These are phyloP conservation scores for Daldinia eschscholtzii DNA, from an alignment of 2,329 filamentous ascomycete species.

Conservation along the genomic window DNA sequence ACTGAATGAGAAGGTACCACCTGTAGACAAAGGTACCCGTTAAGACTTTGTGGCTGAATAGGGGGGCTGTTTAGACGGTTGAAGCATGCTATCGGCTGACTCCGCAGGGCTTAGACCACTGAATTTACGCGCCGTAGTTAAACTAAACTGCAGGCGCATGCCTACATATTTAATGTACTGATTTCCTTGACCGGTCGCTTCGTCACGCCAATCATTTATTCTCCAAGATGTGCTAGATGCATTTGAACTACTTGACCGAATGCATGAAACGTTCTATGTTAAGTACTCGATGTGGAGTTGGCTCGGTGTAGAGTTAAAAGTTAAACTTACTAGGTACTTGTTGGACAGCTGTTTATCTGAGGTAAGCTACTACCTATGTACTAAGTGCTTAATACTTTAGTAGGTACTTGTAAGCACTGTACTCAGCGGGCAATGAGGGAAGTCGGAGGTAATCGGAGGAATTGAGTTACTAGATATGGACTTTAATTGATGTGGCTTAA, in stretches of 20 bases:
- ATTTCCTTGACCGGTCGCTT: slow-evolving; percentile 29
- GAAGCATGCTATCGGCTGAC: slow-evolving; percentile 21
- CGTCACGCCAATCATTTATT: slow-evolving; percentile 35
- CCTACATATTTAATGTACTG: not conserved
- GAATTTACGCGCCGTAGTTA: slow-evolving; percentile 17
- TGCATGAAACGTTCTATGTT: slow-evolving; percentile 1
- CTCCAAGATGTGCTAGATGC: slow-evolving; percentile 10
- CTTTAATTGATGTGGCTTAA: slow-evolving; percentile 30
- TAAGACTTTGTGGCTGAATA: slow-evolving; percentile 18
- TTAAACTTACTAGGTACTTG: too few relatives aligned
- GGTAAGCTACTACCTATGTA: too few relatives aligned
- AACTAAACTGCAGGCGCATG: slow-evolving; percentile 4
- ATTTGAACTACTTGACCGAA: slow-evolving; percentile 5
- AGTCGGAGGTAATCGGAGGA: slow-evolving; percentile 40
- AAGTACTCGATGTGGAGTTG: not conserved
- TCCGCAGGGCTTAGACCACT: slow-evolving; percentile 32
- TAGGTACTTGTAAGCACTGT: not conserved
- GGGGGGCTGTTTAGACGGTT: slow-evolving; percentile 21
- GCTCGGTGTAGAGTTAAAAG: too few relatives aligned
- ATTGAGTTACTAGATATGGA: slow-evolving; percentile 22
- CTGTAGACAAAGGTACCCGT: not conserved
- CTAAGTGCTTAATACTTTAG: not conserved
- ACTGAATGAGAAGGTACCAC: not conserved
- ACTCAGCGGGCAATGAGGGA: not conserved
- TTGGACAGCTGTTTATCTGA: too few relatives aligned